phyloP scores from a whole-genome alignment of 2,329 filamentous ascomycete species.

The Xylaria sp. region DNA sequence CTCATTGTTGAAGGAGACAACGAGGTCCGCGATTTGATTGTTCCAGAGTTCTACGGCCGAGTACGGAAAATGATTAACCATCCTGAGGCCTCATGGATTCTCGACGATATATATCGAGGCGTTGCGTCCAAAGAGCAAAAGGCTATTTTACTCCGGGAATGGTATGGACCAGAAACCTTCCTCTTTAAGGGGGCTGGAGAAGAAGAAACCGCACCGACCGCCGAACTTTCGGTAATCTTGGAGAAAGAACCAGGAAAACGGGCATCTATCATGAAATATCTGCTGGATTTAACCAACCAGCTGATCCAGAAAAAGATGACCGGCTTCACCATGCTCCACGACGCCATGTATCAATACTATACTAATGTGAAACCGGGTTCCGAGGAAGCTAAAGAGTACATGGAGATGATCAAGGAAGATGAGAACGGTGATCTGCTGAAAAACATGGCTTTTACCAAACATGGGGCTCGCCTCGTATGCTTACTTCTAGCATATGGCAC shows the following conservation, averaged over 20 bases:
- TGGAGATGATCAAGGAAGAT: slow-evolving; percentile 91
- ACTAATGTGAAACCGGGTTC: slow-evolving; percentile 79
- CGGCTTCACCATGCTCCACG: slow-evolving; percentile 96
- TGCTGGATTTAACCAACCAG: slow-evolving; percentile 88
- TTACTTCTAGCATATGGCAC: slow-evolving; percentile 84
- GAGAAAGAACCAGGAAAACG: slow-evolving; percentile 85
- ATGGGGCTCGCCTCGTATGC: slow-evolving; percentile 83
- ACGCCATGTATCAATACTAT: slow-evolving; percentile 98
- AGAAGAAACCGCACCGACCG: slow-evolving; percentile 60
- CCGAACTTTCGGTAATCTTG: slow-evolving; percentile 81
- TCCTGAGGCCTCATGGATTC: slow-evolving; percentile 94
- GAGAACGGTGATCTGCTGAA: slow-evolving; percentile 90
- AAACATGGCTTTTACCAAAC: slow-evolving; percentile 95
- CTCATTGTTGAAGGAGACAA: slow-evolving; percentile 91
- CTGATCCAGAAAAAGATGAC: slow-evolving; percentile 96
- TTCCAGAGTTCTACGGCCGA: slow-evolving; percentile 94
- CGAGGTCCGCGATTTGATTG: slow-evolving; percentile 86
- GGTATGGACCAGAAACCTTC: slow-evolving; percentile 95
- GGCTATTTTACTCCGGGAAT: slow-evolving; percentile 85
- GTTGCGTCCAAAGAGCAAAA: slow-evolving; percentile 89
- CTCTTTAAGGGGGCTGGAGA: slow-evolving; percentile 73
- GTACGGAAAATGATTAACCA: slow-evolving; percentile 95
- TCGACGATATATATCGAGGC: slow-evolving; percentile 94
- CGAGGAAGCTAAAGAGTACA: slow-evolving; percentile 85
- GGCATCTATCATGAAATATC: slow-evolving; percentile 83